Evolutionary conservation across 768 basidiomycete species (phyloP).

Genomic region (Collybiopsis luxurians): DNA sequence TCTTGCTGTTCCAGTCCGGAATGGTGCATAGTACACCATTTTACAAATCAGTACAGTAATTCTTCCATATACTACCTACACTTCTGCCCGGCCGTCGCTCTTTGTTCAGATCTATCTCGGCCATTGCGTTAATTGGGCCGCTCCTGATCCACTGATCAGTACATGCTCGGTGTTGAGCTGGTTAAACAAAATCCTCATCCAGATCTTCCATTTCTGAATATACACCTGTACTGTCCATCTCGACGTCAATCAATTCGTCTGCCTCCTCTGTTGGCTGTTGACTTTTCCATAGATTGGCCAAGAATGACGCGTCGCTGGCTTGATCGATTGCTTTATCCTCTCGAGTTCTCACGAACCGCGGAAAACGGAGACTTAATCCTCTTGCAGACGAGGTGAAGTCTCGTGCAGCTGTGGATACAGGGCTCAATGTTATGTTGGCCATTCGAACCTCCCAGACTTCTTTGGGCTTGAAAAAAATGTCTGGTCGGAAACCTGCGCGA

Average conservation of each 20-base stretch:
- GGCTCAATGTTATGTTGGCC: slow-evolving; percentile 74
- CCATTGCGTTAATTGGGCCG: slow-evolving; percentile 14
- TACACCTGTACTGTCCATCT: slow-evolving; percentile 26
- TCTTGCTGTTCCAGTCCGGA: too few relatives aligned
- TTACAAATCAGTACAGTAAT: too few relatives aligned
- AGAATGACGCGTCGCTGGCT: slow-evolving; percentile 69
- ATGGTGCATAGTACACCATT: too few relatives aligned
- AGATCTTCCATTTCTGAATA: slow-evolving; percentile 20
- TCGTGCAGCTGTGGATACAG: slow-evolving; percentile 77
- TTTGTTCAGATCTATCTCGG: background rate
- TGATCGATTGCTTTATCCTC: slow-evolving; percentile 73
- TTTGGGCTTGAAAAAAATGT: slow-evolving; percentile 66
- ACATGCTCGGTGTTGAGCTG: too few relatives aligned
- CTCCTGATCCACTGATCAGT: too few relatives aligned
- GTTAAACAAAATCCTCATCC: background rate
- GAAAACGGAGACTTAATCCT: slow-evolving; percentile 85
- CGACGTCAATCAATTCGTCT: slow-evolving; percentile 59
- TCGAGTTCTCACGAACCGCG: slow-evolving; percentile 72
- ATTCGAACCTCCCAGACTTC: slow-evolving; percentile 89
- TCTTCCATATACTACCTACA: too few relatives aligned
- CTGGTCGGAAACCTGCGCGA: slow-evolving; percentile 54
- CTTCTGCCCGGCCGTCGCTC: too few relatives aligned
- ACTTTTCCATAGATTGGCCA: slow-evolving; percentile 64
- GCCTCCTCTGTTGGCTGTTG: slow-evolving; percentile 52
- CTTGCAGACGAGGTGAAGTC: slow-evolving; percentile 49